Base-by-base conservation (phyloP, 805 yeast species). In the Hanseniaspora singularis region DNA sequence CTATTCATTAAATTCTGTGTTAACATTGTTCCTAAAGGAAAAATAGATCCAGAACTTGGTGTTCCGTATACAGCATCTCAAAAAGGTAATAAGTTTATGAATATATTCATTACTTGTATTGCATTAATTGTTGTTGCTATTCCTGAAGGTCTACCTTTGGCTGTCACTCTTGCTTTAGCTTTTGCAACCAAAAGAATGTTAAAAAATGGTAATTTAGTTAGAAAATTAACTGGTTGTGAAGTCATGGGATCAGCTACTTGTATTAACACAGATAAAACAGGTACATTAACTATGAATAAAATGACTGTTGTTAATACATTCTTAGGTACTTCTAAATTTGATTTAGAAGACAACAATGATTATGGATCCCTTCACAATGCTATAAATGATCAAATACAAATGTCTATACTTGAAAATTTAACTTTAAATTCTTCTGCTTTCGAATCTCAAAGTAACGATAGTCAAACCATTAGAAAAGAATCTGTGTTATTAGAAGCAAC, bases 241-340 rank as follows among this genome's bases (percentile, higher is more conserved):
- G 92, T 96, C 15, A 89, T 92, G 97, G 98, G 99, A 36, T 86
- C 95, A 39, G 98, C 96, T 1, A 92, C 97, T 12, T 92, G 96
- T 3, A 72, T 92, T 43, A 92, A 98, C 64, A 87, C 96, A 0
- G 98, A 92, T 66, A 89, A 92, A 63, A 92, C 98, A 0, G 98
- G 98, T 50, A 92, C 99, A 11, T 71, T 92, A 49, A 92, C 99
- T 1, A 95, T 87, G 61, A 92, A 92, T 62, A 72, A 71, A 57
- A 92, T 92, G 99, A 75, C 86, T 32, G 87, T 92, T 5, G 95
- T 87, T 10, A 74, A 72, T 48, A 95, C 92, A 3, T 65, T 74
- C 22, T 57, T 87, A 27, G 94, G 92, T 9, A 62, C 64, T 34
- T 49, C 63, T n/a, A 68, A 67, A 38, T 78, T 81, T 54, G 76